Conservation (phyloP, 2,329 filamentous ascomycete species). For the Hypoxylon rubiginosum region DNA sequence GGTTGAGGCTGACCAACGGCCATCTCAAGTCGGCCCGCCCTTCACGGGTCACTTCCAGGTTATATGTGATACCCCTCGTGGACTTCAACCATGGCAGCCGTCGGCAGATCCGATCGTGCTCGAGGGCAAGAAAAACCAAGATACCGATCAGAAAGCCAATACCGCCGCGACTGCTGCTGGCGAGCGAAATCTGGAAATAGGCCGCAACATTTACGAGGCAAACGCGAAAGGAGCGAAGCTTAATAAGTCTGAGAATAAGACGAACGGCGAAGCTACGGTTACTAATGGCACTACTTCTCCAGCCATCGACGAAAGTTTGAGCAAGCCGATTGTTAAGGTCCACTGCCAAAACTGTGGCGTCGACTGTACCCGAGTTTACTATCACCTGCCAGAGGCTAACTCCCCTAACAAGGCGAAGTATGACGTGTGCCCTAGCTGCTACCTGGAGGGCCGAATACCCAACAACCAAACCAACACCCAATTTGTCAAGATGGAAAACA, state of each 20-base stretch:
- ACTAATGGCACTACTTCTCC: slow-evolving; percentile 72
- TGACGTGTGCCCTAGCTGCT: slow-evolving; percentile 93
- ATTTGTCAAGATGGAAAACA: slow-evolving; percentile 91
- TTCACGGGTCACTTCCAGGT: slow-evolving; percentile 98
- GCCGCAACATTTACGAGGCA: slow-evolving; percentile 95
- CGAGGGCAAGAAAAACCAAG: slow-evolving; percentile 70
- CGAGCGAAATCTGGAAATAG: slow-evolving; percentile 91
- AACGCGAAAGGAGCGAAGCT: slow-evolving; percentile 83
- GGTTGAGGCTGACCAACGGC: slow-evolving; percentile 96
- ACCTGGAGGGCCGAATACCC: slow-evolving; percentile 85
- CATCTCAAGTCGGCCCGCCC: slow-evolving; percentile 94
- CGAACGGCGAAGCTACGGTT: slow-evolving; percentile 78
- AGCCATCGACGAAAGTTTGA: slow-evolving; percentile 69
- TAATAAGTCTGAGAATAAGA: slow-evolving; percentile 76
- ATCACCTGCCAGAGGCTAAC: slow-evolving; percentile 70
- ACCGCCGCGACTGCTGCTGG: slow-evolving; percentile 77
- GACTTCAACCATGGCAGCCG: slow-evolving; percentile 95
- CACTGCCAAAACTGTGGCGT: slow-evolving; percentile 93
- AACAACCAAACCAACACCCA: slow-evolving; percentile 82
- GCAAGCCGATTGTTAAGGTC: slow-evolving; percentile 75
- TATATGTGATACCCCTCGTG: slow-evolving; percentile 93
- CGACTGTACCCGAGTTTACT: slow-evolving; percentile 80
- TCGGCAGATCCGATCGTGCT: slow-evolving; percentile 78
- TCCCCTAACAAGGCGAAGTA: slow-evolving; percentile 76
- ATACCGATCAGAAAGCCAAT: slow-evolving; percentile 81